Evolutionary conservation across 352 stramenopile genomes (phyloP), one percentile per base, ranked within the genome.

Genomic region (Globisporangium radiosum): DNA sequence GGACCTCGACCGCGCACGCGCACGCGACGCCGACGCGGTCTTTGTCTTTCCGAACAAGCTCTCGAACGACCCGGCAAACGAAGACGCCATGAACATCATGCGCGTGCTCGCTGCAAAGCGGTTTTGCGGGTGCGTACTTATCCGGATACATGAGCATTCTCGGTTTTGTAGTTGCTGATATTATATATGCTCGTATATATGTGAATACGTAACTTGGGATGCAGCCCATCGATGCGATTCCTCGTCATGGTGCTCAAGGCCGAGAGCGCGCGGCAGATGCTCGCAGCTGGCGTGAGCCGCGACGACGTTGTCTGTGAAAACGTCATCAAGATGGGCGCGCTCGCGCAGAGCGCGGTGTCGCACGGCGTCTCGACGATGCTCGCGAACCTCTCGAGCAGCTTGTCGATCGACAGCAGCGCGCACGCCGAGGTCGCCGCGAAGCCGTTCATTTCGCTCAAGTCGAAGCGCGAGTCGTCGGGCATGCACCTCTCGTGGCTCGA

Each of bases 301-400:
- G 80, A 95, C 59, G 79, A 92, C 38, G 75, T 96, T 40, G 80
- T 96, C 43, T 96, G 88, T 48, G 81, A 95, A 50, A 90, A 95
- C 58, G 77, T 90, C 36, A 89, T 95, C 58, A 94, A 94, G 50
- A 93, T 95, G 81, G 86, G 84, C 3, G 77, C 84, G 14, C 54
- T 96, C n/a, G 86, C 88, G 19, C 85, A 92, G 33, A 94, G 80
- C 43, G 62, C 76, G 11, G 62, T 90, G 10, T 85, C 81, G 4
- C 83, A 87, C 17, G 88, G 88, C 0, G 75, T 88, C 11, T 91
- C 83, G 5, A 95, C 88, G 3, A 86, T 96, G 75, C 64, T 96
- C 17, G 78, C 87, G 4, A 96, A 96, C 48, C 56, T 96, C 5
- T 74, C 71, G n/a, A 80, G 82, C 7, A 92, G 85, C 60, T 67